Evolutionary conservation across 2,329 filamentous ascomycete genomes (phyloP).

Genomic region (Microcyclosporella mali): DNA sequence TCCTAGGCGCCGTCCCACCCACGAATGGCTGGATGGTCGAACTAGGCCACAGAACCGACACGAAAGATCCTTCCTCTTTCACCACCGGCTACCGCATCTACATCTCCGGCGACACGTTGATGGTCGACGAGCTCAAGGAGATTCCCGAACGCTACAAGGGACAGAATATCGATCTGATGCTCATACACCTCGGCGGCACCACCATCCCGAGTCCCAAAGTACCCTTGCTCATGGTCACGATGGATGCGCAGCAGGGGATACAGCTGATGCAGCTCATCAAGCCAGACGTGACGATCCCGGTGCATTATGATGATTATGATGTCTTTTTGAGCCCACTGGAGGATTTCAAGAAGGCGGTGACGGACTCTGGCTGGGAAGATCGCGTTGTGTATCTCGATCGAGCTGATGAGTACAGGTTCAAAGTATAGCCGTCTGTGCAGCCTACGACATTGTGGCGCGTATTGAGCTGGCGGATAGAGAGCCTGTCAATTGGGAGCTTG

Average conservation of each 20-base stretch:
- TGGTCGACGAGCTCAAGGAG: conserved; percentile 56
- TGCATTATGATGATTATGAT: conserved; percentile 61
- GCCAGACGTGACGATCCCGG: conserved; percentile 57
- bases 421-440: too few relatives aligned
- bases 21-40: conserved; percentile 64
- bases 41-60: conserved; percentile 43
- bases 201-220: conserved; percentile 56
- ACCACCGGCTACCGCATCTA: conserved; percentile 50
- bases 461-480: too few relatives aligned
- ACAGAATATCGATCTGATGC: conserved; percentile 58
- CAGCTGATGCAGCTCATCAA: conserved; percentile 55
- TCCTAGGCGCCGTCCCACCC: conserved; percentile 52
- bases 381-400: conserved; percentile 57
- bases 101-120: conserved; percentile 60
- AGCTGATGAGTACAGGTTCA: conserved; percentile 52
- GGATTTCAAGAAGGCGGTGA: conserved; percentile 55
- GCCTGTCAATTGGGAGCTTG: too few relatives aligned
- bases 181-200: conserved; percentile 60
- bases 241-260: conserved; percentile 59
- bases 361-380: conserved; percentile 45
- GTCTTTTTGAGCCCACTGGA: conserved; percentile 54
- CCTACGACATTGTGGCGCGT: too few relatives aligned
- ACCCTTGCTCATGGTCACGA: conserved; percentile 61
- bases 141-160: conserved; percentile 52
- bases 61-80: conserved; percentile 27